A percentile compares a stretch with the other conserved stretches of the same genome.
phyloP scores from a whole-genome alignment of 306 rosid species.

The Echinosophora koreensis region DNA sequence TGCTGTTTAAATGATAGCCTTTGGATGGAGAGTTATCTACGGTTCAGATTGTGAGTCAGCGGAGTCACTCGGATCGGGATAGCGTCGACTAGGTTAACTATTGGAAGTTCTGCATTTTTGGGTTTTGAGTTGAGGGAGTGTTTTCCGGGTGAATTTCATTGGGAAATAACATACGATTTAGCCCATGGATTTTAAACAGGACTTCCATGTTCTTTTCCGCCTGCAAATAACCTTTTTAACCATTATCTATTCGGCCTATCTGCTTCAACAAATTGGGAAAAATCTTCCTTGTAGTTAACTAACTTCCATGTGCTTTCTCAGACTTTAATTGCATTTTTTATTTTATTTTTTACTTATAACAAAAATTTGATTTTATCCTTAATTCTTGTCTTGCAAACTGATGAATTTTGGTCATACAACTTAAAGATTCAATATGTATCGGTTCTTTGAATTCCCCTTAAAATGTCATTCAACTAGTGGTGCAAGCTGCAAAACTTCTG shows the following conservation, averaged over 20 bases:
- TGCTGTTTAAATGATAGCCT: slow-evolving; percentile 61
- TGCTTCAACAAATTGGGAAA: not conserved
- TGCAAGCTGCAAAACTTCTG: not conserved
- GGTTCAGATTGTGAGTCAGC: slow-evolving; percentile 46
- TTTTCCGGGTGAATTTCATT: slow-evolving; percentile 57
- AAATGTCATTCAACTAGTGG: not conserved
- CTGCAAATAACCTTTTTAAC: slow-evolving; percentile 54
- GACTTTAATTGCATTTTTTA: not conserved
- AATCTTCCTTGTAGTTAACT: slow-evolving; percentile 18
- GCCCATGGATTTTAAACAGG: slow-evolving; percentile 12
- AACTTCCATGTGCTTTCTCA: slow-evolving; percentile 44
- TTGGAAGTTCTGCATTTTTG: not conserved
- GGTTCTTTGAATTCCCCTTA: not conserved
- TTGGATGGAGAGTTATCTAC: slow-evolving; percentile 62
- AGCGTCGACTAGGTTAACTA: not conserved
- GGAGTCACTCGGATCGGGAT: slow-evolving; percentile 35
- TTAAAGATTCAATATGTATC: not conserved
- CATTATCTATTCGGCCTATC: not conserved
- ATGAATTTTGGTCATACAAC: too few species aligned
- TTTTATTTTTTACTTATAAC: too few species aligned
- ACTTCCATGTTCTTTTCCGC: slow-evolving; percentile 29
- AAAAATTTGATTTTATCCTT: not conserved
- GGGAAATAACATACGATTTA: slow-evolving; percentile 33
- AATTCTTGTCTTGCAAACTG: not conserved
- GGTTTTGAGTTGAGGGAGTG: slow-evolving; percentile 61